Percentiles rank a stretch among this genome's conserved stretches.
phyloP scores from a whole-genome alignment of 495 filamentous ascomycete species.

The Neohortaea acidophila region DNA sequence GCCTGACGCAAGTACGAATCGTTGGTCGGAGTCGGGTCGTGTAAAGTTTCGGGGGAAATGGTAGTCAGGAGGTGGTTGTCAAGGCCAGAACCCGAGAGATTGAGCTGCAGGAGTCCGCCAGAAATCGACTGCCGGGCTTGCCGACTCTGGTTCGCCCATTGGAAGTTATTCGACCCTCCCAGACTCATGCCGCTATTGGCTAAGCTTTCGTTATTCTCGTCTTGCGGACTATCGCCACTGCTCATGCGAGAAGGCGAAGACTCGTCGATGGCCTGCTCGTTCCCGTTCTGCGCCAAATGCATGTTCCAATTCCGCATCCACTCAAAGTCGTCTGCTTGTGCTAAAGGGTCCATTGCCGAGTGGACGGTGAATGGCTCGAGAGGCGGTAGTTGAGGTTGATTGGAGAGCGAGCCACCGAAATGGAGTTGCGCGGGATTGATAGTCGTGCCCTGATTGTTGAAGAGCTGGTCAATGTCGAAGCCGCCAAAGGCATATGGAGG shows the following conservation, averaged over 20 bases:
- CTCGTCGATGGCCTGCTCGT: conserved; percentile 71
- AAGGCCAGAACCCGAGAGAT: conserved; percentile 29
- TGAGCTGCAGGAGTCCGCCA: conserved; percentile 39
- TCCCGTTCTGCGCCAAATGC: conserved; percentile 50
- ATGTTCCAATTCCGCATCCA: conserved; percentile 80
- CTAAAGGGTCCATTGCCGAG: conserved; percentile 29
- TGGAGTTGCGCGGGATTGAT: conserved; percentile 95
- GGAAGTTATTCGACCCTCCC: conserved; percentile 2
- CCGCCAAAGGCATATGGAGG: conserved; percentile 56
- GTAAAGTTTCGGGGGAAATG: conserved; percentile 18
- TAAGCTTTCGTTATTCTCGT: conserved; percentile 9
- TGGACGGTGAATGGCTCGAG: conserved; percentile 9
- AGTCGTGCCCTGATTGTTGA: conserved; percentile 52
- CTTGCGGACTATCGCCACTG: conserved; percentile 16
- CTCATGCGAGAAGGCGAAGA: conserved; percentile 59
- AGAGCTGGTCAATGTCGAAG: conserved; percentile 62
- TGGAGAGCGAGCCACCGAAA: conserved; percentile 67
- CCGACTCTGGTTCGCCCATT: conserved; percentile 10
- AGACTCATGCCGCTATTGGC: conserved; percentile 9
- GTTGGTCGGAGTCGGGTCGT: conserved; percentile 16
- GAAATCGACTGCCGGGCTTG: not conserved
- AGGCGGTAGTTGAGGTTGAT: conserved; percentile 49
- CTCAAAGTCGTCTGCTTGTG: conserved; percentile 65
- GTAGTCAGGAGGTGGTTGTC: conserved; percentile 16
- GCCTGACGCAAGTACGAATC: conserved; percentile 24